Evolutionary conservation across 2,329 filamentous ascomycete genomes (phyloP).

Genomic region (Berkeleyomyces basicola): DNA sequence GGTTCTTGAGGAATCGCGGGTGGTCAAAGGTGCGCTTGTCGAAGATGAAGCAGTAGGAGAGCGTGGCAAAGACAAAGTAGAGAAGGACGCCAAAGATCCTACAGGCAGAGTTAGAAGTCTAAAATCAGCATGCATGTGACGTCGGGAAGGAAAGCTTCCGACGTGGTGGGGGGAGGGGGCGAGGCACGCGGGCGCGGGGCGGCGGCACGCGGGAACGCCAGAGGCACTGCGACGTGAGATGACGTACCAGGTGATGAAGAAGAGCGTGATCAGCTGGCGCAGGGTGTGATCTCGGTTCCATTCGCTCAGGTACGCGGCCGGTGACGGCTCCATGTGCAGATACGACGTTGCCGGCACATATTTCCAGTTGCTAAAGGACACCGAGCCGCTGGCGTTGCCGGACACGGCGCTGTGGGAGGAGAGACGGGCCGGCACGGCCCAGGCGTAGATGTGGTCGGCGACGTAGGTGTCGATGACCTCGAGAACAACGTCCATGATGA

Average conservation of each 20-base stretch:
- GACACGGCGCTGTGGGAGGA: neutral
- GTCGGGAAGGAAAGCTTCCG: neutral
- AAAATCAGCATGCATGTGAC: neutral
- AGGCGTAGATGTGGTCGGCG: slow-evolving; percentile 65
- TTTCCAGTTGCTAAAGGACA: slow-evolving; percentile 46
- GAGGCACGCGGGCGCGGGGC: neutral
- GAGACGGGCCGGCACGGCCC: slow-evolving; percentile 41
- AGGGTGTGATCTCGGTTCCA: slow-evolving; percentile 62
- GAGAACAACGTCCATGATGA: slow-evolving; percentile 77
- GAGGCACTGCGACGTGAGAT: neutral
- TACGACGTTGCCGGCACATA: slow-evolving; percentile 60
- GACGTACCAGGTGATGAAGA: slow-evolving; percentile 69
- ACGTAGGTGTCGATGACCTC: slow-evolving; percentile 70
- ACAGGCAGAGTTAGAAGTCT: neutral
- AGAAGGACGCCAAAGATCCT: slow-evolving; percentile 75
- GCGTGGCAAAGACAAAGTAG: slow-evolving; percentile 69
- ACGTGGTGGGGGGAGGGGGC: neutral
- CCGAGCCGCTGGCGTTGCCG: slow-evolving; percentile 29
- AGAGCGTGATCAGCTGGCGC: slow-evolving; percentile 61
- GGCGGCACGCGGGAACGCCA: neutral
- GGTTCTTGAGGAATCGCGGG: slow-evolving; percentile 89
- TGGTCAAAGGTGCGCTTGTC: slow-evolving; percentile 80
- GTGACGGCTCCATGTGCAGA: slow-evolving; percentile 50
- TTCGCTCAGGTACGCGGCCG: slow-evolving; percentile 63
- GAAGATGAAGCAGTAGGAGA: slow-evolving; percentile 81